phyloP scores from a whole-genome alignment of 1,284 basidiomycete genomes.

The Apiotrichum akiyoshidainum region DNA sequence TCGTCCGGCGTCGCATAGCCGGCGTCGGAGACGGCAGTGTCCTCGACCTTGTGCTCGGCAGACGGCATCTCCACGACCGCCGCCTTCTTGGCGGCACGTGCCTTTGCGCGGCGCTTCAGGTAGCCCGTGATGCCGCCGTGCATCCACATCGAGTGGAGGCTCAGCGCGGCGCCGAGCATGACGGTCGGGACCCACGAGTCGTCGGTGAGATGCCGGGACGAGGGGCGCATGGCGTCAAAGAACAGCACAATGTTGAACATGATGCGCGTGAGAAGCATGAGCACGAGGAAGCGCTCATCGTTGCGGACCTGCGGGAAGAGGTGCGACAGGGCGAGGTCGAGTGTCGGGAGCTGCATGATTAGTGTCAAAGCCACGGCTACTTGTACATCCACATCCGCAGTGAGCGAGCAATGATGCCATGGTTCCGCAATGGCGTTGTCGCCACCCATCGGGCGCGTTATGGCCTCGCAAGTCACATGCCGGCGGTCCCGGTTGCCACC shows the following conservation, averaged over 20 bases:
- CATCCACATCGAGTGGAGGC: conserved; percentile 60
- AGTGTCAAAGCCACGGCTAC: no score
- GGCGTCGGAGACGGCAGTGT: conserved; percentile 1
- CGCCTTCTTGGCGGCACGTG: neutral
- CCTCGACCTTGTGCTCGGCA: neutral
- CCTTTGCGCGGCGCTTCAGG: conserved; percentile 45
- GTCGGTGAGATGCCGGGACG: conserved; percentile 38
- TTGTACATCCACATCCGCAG: neutral
- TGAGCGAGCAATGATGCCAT: no score
- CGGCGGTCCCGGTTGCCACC: no score
- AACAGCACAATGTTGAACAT: conserved; percentile 54
- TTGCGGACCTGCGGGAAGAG: conserved; percentile 55
- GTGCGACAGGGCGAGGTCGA: conserved; percentile 57
- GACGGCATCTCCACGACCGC: neutral
- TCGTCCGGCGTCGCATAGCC: conserved; percentile 36
- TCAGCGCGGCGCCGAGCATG: conserved; percentile 54
- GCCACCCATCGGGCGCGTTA: no score
- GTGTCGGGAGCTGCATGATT: conserved; percentile 56
- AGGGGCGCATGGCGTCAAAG: conserved; percentile 46
- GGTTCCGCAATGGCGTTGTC: no score
- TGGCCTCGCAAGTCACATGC: no score
- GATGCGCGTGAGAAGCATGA: conserved; percentile 61
- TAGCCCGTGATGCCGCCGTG: conserved; percentile 57
- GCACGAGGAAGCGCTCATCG: conserved; percentile 56
- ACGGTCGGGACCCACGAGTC: conserved; percentile 52